Conservation (phyloP, 805 yeast genomes). For the Saturnispora sekii region DNA sequence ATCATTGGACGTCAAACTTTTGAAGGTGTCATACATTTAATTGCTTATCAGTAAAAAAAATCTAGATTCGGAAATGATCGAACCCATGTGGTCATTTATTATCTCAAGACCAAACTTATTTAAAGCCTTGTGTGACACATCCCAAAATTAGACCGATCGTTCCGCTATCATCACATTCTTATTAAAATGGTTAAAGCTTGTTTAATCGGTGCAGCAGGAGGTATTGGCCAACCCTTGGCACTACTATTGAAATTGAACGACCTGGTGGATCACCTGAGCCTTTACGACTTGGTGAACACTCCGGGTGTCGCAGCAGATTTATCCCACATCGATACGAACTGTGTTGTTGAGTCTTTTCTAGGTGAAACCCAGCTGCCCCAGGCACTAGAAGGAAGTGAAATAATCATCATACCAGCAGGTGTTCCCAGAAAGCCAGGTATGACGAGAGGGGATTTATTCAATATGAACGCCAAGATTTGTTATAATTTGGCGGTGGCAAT, state of each 20-base stretch:
- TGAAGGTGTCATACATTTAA: conserved; percentile 11
- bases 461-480: conserved; percentile 60
- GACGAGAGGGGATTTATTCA: conserved; percentile 55
- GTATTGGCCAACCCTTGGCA: conserved; percentile 50
- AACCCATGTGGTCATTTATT: not conserved
- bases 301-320: conserved; percentile 50
- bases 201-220: conserved; percentile 86
- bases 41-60: too few species aligned
- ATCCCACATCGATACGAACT: conserved; percentile 42
- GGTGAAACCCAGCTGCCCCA: conserved; percentile 23
- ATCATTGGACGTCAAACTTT: conserved; percentile 5
- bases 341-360: conserved; percentile 33
- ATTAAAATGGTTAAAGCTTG: conserved; percentile 47
- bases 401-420: conserved; percentile 52
- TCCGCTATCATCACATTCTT: not conserved
- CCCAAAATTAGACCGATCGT: too few species aligned
- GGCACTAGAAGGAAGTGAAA: conserved; percentile 36
- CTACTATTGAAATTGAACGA: conserved; percentile 40
- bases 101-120: not conserved
- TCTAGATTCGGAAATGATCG: too few species aligned
- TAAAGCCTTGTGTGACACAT: too few species aligned
- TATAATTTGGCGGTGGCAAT: conserved; percentile 64
- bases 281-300: conserved; percentile 46
- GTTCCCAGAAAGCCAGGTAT: conserved; percentile 58
- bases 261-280: conserved; percentile 34